Conservation (phyloP, 768 basidiomycete species). For the Gloeostereum incarnatum region DNA sequence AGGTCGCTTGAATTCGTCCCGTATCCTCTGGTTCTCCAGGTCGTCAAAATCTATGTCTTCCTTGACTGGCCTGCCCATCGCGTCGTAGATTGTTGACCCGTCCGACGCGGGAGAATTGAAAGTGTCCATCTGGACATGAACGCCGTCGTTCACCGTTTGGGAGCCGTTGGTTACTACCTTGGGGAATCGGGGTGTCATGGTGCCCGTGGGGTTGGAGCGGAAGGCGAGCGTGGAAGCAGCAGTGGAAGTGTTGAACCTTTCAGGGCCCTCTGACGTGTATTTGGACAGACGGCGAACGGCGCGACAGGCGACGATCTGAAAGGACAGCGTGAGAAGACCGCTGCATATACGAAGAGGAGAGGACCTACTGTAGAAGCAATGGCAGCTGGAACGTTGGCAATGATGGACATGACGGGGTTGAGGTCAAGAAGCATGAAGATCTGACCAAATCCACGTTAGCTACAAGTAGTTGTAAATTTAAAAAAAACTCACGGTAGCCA, state of each 20-base stretch:
- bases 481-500: slow-evolving; percentile 35
- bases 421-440: slow-evolving; percentile 43
- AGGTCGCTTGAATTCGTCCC: slow-evolving; percentile 7
- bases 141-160: slow-evolving; percentile 6
- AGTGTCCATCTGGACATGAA: slow-evolving; percentile 10
- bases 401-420: slow-evolving; percentile 43
- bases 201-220: slow-evolving; percentile 1
- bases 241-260: slow-evolving; percentile 16
- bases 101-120: slow-evolving; percentile 7
- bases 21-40: slow-evolving; percentile 6
- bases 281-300: slow-evolving; percentile 36
- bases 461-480: neutral
- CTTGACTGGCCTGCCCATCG: slow-evolving; percentile 6
- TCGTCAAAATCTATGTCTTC: slow-evolving; percentile 5
- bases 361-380: slow-evolving; percentile 29
- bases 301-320: slow-evolving; percentile 39
- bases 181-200: slow-evolving; percentile 5
- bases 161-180: too few species aligned
- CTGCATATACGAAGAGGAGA: neutral
- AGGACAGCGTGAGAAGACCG: neutral
- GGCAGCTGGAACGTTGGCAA: slow-evolving; percentile 37
- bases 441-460: slow-evolving; percentile 10
- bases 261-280: slow-evolving; percentile 21
- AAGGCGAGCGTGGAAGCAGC: slow-evolving; percentile 9
- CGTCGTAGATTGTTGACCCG: slow-evolving; percentile 4